Conservation (phyloP, 192 early-diverging fungal species). For the Obelidium mucronatum region DNA sequence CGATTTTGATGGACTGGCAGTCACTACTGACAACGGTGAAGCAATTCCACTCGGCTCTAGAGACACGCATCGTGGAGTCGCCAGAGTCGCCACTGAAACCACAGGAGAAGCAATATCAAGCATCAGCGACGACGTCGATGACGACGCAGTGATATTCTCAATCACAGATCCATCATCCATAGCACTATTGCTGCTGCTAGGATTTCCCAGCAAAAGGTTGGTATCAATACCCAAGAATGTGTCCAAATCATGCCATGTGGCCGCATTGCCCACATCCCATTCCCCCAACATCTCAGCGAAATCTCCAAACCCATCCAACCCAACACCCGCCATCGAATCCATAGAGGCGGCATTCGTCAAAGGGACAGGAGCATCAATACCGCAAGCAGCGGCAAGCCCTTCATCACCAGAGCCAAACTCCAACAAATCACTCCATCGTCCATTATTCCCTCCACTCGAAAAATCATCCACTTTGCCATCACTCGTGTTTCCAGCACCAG, state of each 20-base stretch:
- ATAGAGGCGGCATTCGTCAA: too few relatives aligned
- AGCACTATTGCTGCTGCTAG: too few relatives aligned
- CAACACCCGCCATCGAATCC: background rate
- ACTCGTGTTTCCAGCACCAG: background rate
- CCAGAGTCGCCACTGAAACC: background rate
- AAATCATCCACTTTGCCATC: background rate
- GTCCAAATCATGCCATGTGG: background rate
- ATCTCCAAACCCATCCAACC: background rate
- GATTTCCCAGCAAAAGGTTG: too few relatives aligned
- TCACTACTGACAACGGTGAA: too few relatives aligned
- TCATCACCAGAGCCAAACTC: slow-evolving; percentile 6
- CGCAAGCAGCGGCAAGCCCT: background rate
- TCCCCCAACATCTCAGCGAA: background rate
- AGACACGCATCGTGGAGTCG: background rate
- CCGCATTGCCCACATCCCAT: background rate
- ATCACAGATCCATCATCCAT: too few relatives aligned
- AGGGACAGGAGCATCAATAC: background rate
- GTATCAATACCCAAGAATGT: too few relatives aligned
- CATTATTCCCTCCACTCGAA: background rate
- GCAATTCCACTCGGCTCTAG: too few relatives aligned
- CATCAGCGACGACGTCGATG: too few relatives aligned
- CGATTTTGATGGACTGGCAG: too few relatives aligned
- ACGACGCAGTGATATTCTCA: too few relatives aligned
- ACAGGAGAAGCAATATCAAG: too few relatives aligned
- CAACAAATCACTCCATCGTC: background rate